Evolutionary conservation across 257 asterid species (phyloP).

Genomic region (Handroanthus guayacan): DNA sequence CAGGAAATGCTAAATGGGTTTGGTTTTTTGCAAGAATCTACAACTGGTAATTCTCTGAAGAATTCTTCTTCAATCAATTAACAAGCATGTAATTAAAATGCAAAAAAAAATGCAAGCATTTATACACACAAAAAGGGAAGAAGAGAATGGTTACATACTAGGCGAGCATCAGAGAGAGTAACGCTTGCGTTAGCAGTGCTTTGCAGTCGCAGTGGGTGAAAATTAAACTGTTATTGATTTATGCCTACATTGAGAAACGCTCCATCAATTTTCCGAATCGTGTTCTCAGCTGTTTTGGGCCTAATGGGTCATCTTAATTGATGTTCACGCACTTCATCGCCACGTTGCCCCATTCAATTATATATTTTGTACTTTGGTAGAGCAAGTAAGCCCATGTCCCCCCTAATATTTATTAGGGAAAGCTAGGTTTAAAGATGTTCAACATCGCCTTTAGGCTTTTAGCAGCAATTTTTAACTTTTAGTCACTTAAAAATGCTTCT

Average conservation of each 20-base stretch:
- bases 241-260: too few relatives aligned
- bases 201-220: too few relatives aligned
- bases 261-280: neutral
- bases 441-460: too few relatives aligned
- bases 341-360: neutral
- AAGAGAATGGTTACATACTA: neutral
- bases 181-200: too few relatives aligned
- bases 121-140: neutral
- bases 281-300: neutral
- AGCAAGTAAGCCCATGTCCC: conserved; percentile 9
- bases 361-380: neutral
- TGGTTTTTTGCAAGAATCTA: neutral
- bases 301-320: neutral
- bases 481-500: too few relatives aligned
- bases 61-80: neutral
- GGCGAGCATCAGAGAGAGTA: too few relatives aligned
- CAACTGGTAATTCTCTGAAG: neutral
- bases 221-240: neutral
- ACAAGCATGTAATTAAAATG: neutral
- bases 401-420: too few relatives aligned
- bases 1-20: neutral
- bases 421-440: too few relatives aligned
- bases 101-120: neutral
- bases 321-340: neutral
- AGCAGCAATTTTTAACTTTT: too few relatives aligned